phyloP scores from a whole-genome alignment of 768 basidiomycete species.

The Tulasnella sp. region DNA sequence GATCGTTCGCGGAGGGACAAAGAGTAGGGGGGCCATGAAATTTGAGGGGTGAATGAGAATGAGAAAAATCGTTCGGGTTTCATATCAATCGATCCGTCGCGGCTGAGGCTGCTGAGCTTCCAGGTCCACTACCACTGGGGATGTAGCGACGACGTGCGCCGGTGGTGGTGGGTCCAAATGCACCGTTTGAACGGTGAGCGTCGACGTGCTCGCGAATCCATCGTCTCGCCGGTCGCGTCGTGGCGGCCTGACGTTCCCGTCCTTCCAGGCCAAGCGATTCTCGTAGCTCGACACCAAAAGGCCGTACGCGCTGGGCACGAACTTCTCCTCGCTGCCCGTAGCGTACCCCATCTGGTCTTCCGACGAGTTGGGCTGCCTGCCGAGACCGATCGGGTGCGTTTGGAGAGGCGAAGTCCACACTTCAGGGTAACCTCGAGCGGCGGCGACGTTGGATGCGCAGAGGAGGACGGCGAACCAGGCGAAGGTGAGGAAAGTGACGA shows the following conservation, averaged over 20 bases:
- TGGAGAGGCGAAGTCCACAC: not conserved
- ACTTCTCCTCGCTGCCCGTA: not conserved
- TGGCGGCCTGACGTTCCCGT: not conserved
- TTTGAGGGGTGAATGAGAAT: not conserved
- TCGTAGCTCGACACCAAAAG: not conserved
- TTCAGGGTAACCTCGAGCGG: not conserved
- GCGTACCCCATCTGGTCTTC: not conserved
- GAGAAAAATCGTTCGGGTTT: slow-evolving; percentile 2
- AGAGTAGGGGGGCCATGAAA: not conserved
- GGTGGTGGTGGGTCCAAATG: not conserved
- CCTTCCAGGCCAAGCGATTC: not conserved
- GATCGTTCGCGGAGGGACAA: not conserved
- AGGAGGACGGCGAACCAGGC: slow-evolving; percentile 4
- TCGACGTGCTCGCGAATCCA: not conserved
- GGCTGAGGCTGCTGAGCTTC: not conserved
- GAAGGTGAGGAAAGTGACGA: not conserved
- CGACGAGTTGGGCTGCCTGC: not conserved
- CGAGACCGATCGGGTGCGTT: not conserved
- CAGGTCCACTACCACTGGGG: not conserved
- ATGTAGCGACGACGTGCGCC: not conserved
- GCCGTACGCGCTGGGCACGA: not conserved
- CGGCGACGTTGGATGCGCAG: not conserved
- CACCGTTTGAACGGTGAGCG: not conserved
- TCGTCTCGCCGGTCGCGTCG: not conserved
- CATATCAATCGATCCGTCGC: not conserved